Base-by-base conservation (phyloP, 306 rosid species). In the Castanea crenata region DNA sequence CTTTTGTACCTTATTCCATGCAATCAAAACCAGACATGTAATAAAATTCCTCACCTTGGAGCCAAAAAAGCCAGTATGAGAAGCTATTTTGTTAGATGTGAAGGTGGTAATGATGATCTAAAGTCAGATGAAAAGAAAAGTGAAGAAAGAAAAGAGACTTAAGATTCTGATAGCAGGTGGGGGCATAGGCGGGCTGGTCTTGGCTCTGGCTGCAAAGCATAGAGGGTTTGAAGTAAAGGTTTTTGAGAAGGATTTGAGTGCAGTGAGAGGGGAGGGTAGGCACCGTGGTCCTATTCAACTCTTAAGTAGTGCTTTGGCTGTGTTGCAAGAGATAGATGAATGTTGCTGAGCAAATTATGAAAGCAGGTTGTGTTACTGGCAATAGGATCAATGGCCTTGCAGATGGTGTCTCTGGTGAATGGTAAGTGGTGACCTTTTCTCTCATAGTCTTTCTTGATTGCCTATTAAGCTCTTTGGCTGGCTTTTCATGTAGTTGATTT, bases 351-450 rank as follows among this genome's bases (percentile, higher is more conserved):
- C 73, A 83, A 76, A 74, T 86, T 0, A 80, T 55, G 73, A 86
- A 86, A 31, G 87, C 78, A 1, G 89, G 89, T 35, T 83, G 89
- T 69, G 85, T 86, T 32, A 86, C 85, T 55, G 89, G 87, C 16
- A 80, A 86, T 71, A 83, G 87, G 81, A 80, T n/a, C 67, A 86
- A 86, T 83, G 87, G 89, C 76, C 68, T 86, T 23, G 87, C 89
- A 46, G 89, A 86, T 83, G 89, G 89, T 38, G 18, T 83, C 15
- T 80, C 87, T 32, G 87, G 87, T 14, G 89, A 86, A 14, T 86
- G 89, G 87, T 14, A 85, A 86, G 10, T 86, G 89, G 89, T 83
- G 74, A 49, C 1, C 16, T 49, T 49, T 49, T 49, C 54, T 49
- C 13, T 49, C 15, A 10, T 46, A 13, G 54, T 49, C 54, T 49